Evolutionary conservation across 78 protist species (phyloP), one percentile per base, ranked within the genome.

Genomic region (Dictyostelium discoideum): DNA sequence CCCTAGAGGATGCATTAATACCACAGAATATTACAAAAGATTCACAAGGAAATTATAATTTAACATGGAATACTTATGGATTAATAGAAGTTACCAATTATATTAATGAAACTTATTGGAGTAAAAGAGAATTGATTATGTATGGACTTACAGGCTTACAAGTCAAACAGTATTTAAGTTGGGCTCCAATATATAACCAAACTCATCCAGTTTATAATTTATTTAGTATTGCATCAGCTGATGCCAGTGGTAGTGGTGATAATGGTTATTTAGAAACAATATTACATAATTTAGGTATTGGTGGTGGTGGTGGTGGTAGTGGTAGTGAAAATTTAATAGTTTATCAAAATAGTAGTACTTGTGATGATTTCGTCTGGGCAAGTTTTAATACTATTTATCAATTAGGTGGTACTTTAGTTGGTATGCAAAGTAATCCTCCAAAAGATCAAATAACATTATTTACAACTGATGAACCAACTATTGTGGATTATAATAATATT

Each of bases 281-380:
- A 1, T 8, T 26, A 26, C 37, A 69, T 11, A 60, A 60, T 60
- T 20, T 60, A 5, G 26, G 69, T 60, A 5, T 42, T 32, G n/a
- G 65, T 16, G 5, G n/a, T 54, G n/a, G n/a, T 5, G 22, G 69
- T 32, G n/a, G 65, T 16, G 5, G n/a, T 54, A 2, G n/a, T 5
- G 22, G 69, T 60, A 26, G 42, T 26, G 77, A 24, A 67, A 24
- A 67, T 67, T 8, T 0, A 6, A 29, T 26, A 69, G 11, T 69
- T 69, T 74, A 74, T 16, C 40, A 32, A 74, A 26, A 26, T 32
- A 32, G 46, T 32, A 37, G 24, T 18, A 74, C 48, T 32, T 74
- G 81, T 37, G 81, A 74, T 37, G 81, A 74, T 37, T 74, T 79
- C 46, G 63, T 79, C 7, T 79, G 85, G 63, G 63, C 63, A 42